Conservation (phyloP, 2,329 filamentous ascomycete species). For the Apiospora saccharicola region DNA sequence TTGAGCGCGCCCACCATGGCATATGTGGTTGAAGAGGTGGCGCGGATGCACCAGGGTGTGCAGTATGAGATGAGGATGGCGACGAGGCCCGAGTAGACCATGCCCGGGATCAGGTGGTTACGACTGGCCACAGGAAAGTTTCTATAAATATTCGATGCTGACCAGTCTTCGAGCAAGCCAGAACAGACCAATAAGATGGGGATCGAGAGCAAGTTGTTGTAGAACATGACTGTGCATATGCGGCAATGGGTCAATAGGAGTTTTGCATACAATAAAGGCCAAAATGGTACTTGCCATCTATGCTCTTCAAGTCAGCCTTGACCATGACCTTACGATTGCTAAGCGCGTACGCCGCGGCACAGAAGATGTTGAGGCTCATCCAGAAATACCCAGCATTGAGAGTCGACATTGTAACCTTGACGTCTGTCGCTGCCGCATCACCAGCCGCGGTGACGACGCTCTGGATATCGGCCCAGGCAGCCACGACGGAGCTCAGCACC, state of each 20-base stretch:
- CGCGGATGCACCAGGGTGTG: slow-evolving; percentile 97
- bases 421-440: too few species aligned
- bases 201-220: slow-evolving; percentile 98
- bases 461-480: slow-evolving; percentile 89
- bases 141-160: slow-evolving; percentile 76
- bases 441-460: slow-evolving; percentile 68
- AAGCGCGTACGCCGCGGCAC: slow-evolving; percentile 87
- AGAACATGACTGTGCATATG: slow-evolving; percentile 84
- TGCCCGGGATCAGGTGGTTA: slow-evolving; percentile 82
- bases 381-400: slow-evolving; percentile 95
- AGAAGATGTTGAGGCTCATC: slow-evolving; percentile 98
- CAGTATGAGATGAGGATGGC: slow-evolving; percentile 99
- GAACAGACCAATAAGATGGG: slow-evolving; percentile 87
- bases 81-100: slow-evolving; percentile 91
- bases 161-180: slow-evolving; percentile 91
- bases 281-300: slow-evolving; percentile 98
- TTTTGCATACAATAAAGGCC: too few species aligned
- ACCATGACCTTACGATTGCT: slow-evolving; percentile 99
- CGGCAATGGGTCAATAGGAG: too few species aligned
- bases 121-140: slow-evolving; percentile 90
- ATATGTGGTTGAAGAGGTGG: slow-evolving; percentile 97
- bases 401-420: slow-evolving; percentile 71
- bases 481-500: slow-evolving; percentile 93
- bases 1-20: slow-evolving; percentile 99
- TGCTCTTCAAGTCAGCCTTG: slow-evolving; percentile 99